phyloP scores from a whole-genome alignment of 495 filamentous ascomycete genomes.

The Penicillium silybi region DNA sequence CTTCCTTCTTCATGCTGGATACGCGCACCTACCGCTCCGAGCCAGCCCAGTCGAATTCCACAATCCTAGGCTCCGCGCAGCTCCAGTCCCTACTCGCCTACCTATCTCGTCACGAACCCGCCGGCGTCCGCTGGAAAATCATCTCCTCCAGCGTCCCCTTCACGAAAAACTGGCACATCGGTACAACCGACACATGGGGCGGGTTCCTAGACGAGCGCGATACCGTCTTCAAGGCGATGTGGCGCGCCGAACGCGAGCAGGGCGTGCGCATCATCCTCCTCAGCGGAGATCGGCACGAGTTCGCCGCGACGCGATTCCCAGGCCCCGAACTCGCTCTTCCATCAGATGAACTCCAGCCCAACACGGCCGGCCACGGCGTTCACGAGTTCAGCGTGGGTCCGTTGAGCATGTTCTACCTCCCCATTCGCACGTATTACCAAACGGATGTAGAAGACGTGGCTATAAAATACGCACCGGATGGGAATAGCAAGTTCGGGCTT shows the following conservation, averaged over 20 bases:
- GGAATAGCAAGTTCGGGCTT: slow-evolving; percentile 87
- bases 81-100: slow-evolving; percentile 74
- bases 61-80: slow-evolving; percentile 81
- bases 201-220: slow-evolving; percentile 78
- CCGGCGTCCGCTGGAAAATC: slow-evolving; percentile 89
- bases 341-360: slow-evolving; percentile 18
- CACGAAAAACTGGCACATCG: slow-evolving; percentile 92
- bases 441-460: slow-evolving; percentile 71
- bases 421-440: slow-evolving; percentile 76
- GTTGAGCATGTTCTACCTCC: slow-evolving; percentile 88
- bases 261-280: slow-evolving; percentile 78
- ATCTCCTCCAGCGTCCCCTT: slow-evolving; percentile 85
- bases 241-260: slow-evolving; percentile 65
- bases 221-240: slow-evolving; percentile 82
- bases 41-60: slow-evolving; percentile 59
- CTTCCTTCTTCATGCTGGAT: slow-evolving; percentile 92
- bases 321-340: slow-evolving; percentile 49
- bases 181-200: slow-evolving; percentile 84
- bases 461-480: slow-evolving; percentile 81
- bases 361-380: slow-evolving; percentile 50
- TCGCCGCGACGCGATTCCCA: slow-evolving; percentile 85
- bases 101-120: slow-evolving; percentile 62
- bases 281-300: slow-evolving; percentile 90
- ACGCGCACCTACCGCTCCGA: slow-evolving; percentile 80
- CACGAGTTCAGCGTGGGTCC: slow-evolving; percentile 89